A percentile compares a stretch with the other conserved stretches of the same genome.
Conservation (phyloP, 2,329 filamentous ascomycete genomes). For the Pseudopyricularia cyperi region DNA sequence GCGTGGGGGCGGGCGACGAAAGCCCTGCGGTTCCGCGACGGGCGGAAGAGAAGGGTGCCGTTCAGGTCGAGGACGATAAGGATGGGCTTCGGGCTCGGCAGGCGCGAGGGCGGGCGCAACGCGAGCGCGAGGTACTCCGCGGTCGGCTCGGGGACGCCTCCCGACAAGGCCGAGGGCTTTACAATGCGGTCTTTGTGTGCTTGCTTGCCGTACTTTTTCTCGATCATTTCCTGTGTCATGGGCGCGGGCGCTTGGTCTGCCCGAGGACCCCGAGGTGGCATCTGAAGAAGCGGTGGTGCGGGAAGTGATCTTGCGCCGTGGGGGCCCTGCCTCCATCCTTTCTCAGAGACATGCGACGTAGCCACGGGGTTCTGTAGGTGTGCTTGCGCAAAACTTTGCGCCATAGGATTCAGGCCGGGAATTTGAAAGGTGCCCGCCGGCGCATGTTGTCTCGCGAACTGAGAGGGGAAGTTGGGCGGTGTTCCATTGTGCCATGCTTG, state of each 20-base stretch:
- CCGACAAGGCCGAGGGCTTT: slow-evolving; percentile 27
- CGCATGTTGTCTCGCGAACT: background rate
- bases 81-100: slow-evolving; percentile 42
- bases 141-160: slow-evolving; percentile 48
- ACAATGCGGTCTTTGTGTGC: slow-evolving; percentile 11
- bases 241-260: background rate
- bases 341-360: too few species aligned
- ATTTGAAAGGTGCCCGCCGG: background rate
- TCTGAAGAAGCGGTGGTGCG: too few species aligned
- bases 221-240: background rate
- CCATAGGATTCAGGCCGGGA: background rate
- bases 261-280: background rate
- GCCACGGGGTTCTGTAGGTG: background rate
- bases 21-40: slow-evolving; percentile 32
- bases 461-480: background rate
- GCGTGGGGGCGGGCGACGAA: slow-evolving; percentile 60
- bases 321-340: too few species aligned
- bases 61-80: slow-evolving; percentile 88
- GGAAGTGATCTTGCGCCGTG: too few species aligned
- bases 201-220: background rate
- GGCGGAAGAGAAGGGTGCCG: slow-evolving; percentile 72
- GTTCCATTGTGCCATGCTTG: background rate
- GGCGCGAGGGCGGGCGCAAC: slow-evolving; percentile 23
- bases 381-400: background rate
- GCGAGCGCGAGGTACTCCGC: slow-evolving; percentile 47